Base-by-base conservation (phyloP, 805 yeast genomes). In the Pichia insulana region DNA sequence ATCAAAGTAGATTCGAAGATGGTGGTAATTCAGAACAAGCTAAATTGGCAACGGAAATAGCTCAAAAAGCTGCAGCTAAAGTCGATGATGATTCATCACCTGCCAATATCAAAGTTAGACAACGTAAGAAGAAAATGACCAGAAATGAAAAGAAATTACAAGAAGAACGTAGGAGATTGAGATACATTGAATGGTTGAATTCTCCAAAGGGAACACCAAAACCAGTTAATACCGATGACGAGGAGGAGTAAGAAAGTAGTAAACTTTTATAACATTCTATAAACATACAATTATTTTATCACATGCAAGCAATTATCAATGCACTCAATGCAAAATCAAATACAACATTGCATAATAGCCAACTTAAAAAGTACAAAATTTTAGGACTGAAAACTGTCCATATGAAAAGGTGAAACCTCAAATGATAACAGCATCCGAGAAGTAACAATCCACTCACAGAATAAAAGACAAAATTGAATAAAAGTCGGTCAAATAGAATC, bases 371-470 rank as follows among this genome's bases (percentile, higher is more conserved):
- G 58, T 82, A 92, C 30, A 94, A 70, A 4, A 92, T 59, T 55
- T 89, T 90, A 1, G 98, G 98, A 40, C 95, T 84, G 64, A 92
- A 92, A 7, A 92, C 98, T 2, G 97, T 89, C 98, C 98, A 92
- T 9, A 92, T 83, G 58, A 92, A 92, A 43, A 92, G 67, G 59
- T 92, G 98, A 55, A 80, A 83, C 51, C 95, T 70, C 51, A 89
- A 69, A 17, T 74, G 67, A 39, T 72, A 70, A 58, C 97, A 92
- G 12, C 96, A 81, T 0, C 67, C 63, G 34, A 84, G 57, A 39
- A 87, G 70, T 35, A 74, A 72, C 2, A 74, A 52, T 1, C 84
- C 81, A 9, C 79, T 66, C 1, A 80, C 49, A 2, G 81, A 64
- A 57, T 83, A 83, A 53, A 80, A 83, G 1, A 71, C 54, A 28